phyloP scores from a whole-genome alignment of 1,284 basidiomycete genomes.

The Puccinia novopanici region DNA sequence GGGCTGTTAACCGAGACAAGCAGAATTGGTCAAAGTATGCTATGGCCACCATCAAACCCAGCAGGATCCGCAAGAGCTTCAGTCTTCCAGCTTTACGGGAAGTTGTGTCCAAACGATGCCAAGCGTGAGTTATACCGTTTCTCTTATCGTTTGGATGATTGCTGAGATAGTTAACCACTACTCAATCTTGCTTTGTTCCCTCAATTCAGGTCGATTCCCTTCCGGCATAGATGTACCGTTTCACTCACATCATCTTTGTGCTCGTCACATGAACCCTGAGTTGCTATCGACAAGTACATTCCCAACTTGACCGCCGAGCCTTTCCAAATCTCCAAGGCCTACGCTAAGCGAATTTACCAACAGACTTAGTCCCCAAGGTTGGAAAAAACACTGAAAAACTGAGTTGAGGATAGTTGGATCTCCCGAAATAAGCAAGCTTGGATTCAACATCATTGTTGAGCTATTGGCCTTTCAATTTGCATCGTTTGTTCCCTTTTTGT shows the following conservation, averaged over 20 bases:
- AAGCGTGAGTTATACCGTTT: constrained; percentile 61
- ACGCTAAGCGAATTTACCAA: constrained; percentile 91
- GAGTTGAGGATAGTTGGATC: constrained; percentile 87
- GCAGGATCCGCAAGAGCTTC: constrained; percentile 89
- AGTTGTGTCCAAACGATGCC: constrained; percentile 78
- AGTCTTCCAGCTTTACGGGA: constrained; percentile 83
- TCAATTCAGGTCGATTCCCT: constrained; percentile 71
- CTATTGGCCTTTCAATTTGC: constrained; percentile 90
- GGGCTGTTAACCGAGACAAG: constrained; percentile 89
- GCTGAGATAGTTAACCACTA: background rate
- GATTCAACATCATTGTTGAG: constrained; percentile 93
- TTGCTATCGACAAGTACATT: constrained; percentile 88
- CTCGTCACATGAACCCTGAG: constrained; percentile 89
- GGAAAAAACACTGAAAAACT: constrained; percentile 85
- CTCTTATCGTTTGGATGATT: background rate
- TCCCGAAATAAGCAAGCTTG: constrained; percentile 80
- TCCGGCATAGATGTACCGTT: constrained; percentile 99
- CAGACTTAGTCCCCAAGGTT: constrained; percentile 81
- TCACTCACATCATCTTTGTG: constrained; percentile 98
- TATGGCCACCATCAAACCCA: constrained; percentile 98
- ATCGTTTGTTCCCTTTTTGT: constrained; percentile 51
- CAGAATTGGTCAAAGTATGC: constrained; percentile 93
- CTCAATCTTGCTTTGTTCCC: background rate
- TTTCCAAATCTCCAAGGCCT: constrained; percentile 84
- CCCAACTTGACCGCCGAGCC: constrained; percentile 95